Conservation (phyloP, 2,329 filamentous ascomycete genomes). For the Mollisia scopiformis region DNA sequence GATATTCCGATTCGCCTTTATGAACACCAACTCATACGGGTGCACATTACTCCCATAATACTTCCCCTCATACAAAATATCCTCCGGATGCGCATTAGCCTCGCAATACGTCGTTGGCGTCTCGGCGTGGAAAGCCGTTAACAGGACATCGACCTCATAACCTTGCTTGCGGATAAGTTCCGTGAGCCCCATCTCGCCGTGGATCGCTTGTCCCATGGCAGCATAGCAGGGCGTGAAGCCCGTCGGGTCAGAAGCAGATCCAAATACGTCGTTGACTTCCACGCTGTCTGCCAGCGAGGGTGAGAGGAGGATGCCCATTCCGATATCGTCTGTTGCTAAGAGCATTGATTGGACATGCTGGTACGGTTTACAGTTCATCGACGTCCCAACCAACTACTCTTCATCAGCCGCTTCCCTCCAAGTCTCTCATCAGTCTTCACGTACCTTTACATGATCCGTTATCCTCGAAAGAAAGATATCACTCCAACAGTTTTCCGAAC, state of each 20-base stretch:
- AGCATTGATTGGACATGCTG: conserved; percentile 33
- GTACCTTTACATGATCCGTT: not conserved
- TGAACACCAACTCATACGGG: conserved; percentile 17
- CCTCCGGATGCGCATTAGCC: not conserved
- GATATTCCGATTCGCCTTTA: conserved; percentile 17
- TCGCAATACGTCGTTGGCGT: conserved; percentile 1
- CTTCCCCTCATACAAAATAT: conserved; percentile 10
- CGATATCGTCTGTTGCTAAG: conserved; percentile 27
- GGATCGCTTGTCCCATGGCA: not conserved
- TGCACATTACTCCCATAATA: conserved; percentile 15
- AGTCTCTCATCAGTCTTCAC: not conserved
- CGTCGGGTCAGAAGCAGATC: not conserved
- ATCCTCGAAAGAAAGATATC: not conserved
- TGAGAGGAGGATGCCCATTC: conserved; percentile 25
- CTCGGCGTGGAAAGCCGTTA: conserved; percentile 2
- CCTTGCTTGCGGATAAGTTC: conserved; percentile 20
- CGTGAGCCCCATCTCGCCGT: conserved; percentile 7
- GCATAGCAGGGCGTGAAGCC: conserved; percentile 3
- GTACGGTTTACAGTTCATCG: conserved; percentile 24
- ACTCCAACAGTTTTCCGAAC: not conserved
- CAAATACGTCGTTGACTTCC: not conserved
- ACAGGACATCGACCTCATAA: conserved; percentile 18
- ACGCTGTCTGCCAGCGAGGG: conserved; percentile 2
- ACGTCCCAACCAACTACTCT: conserved; percentile 30
- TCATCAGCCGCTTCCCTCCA: too few species aligned